Evolutionary conservation across 768 basidiomycete genomes (phyloP).

Genomic region (Termitomyces sp.): DNA sequence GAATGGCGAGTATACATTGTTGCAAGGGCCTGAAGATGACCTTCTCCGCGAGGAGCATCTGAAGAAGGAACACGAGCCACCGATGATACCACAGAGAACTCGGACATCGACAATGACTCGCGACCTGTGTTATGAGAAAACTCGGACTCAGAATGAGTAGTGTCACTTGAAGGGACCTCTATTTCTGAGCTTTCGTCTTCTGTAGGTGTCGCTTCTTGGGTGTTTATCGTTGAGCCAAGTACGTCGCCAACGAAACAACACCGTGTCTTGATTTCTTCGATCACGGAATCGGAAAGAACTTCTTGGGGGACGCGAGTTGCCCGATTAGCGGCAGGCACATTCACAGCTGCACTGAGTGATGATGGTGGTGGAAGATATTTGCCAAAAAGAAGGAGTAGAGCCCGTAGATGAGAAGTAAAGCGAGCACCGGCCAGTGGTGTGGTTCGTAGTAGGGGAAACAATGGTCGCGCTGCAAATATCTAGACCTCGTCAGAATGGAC

Average conservation of each 20-base stretch:
- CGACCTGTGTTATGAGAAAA: slow-evolving; percentile 44
- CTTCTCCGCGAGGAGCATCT: slow-evolving; percentile 35
- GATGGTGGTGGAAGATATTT: slow-evolving; percentile 81
- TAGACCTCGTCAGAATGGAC: slow-evolving; percentile 23
- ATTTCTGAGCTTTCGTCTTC: slow-evolving; percentile 32
- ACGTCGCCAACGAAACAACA: slow-evolving; percentile 81
- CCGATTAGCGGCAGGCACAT: slow-evolving; percentile 56
- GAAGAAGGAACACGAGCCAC: slow-evolving; percentile 25
- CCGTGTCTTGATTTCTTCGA: slow-evolving; percentile 88
- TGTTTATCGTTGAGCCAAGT: slow-evolving; percentile 35
- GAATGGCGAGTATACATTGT: slow-evolving; percentile 73
- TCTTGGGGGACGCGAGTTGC: slow-evolving; percentile 70
- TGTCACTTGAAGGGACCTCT: slow-evolving; percentile 44
- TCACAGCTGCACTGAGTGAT: slow-evolving; percentile 59
- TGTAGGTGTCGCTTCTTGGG: slow-evolving; percentile 25
- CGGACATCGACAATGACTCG: slow-evolving; percentile 37
- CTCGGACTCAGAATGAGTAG: slow-evolving; percentile 63
- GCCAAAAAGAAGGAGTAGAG: slow-evolving; percentile 78
- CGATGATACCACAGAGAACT: slow-evolving; percentile 50
- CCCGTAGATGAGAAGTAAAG: slow-evolving; percentile 74
- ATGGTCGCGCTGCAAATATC: slow-evolving; percentile 87
- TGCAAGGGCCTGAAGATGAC: slow-evolving; percentile 58
- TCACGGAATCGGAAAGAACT: slow-evolving; percentile 70
- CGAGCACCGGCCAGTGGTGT: slow-evolving; percentile 85
- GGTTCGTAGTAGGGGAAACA: slow-evolving; percentile 77